Evolutionary conservation across 176 grass and related monocot genomes (phyloP), one percentile per base, ranked within the genome.

Genomic region (Thalia dealbata): DNA sequence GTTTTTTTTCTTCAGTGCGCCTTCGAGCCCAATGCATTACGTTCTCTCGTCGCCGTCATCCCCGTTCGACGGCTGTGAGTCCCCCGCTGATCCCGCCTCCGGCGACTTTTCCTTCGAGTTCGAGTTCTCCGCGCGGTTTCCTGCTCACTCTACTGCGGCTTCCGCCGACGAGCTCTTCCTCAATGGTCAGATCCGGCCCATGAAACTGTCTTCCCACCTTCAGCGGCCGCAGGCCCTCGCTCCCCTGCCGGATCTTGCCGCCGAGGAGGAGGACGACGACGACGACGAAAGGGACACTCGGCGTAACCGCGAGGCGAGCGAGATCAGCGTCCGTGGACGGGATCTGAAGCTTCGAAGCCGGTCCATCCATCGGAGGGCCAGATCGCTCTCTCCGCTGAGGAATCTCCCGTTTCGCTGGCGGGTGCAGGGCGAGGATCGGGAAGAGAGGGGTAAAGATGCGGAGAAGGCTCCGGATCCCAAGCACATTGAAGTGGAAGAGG

Each of bases 111-210:
- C 64, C 50, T 68, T 52, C 22, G 76, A 78, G 21, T 78, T 78
- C 65, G 76, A 78, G 65, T 78, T 78, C 76, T 78, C 76, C n/a
- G 76, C 76, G 13, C 76, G 76, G 29, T 78, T 78, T 51, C 65
- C 62, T 32, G 24, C 65, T 2, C 38, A 19, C 24, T 78, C 76
- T 8, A 35, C 65, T 15, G 52, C 52, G 1, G 76, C 76, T 18
- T 58, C 76, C 6, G 76, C 76, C 64, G 76, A 78, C n/a, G 76
- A 78, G 65, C 76, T 78, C 51, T 78, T 78, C 26, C 50, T 70
- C 50, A 78, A 78, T 48, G 76, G 76, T 32, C 76, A 78, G 76
- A 78, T 78, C 52, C 76, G 76, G 3, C 76, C 76, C 50, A 78
- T 78, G 76, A 52, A 66, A 30, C 76, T 78, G 25, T 68, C 76